Percentiles rank a stretch among this genome's conserved stretches.
Conservation (phyloP, 352 stramenopile genomes). For the Aphanomyces astaci region DNA sequence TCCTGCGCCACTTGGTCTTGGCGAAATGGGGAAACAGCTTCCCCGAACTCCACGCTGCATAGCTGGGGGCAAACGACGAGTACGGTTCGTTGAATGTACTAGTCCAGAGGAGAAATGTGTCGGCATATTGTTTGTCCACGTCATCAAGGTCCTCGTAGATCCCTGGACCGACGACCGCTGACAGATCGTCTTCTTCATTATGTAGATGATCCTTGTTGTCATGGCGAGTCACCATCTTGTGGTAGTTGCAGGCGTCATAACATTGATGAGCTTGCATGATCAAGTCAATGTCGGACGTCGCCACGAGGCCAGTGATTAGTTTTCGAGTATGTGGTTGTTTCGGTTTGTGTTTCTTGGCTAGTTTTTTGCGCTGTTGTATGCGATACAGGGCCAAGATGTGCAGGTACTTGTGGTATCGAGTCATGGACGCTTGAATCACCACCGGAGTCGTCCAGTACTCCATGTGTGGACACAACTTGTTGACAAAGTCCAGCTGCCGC, state of each 20-base stretch:
- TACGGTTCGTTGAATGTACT: slow-evolving; percentile 6
- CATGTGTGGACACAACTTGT: slow-evolving; percentile 11
- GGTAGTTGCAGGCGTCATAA: background rate
- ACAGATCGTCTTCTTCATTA: background rate
- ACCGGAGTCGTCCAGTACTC: slow-evolving; percentile 13
- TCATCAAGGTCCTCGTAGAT: no score
- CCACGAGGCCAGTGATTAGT: no score
- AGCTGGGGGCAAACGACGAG: slow-evolving; percentile 10
- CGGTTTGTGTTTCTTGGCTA: no score
- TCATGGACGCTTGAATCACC: slow-evolving; percentile 1
- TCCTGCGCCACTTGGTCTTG: slow-evolving; percentile 3
- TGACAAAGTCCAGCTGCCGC: slow-evolving; percentile 21
- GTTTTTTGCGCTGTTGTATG: background rate
- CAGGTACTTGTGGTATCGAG: slow-evolving; percentile 23
- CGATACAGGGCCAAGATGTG: background rate
- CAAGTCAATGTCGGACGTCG: slow-evolving; percentile 19
- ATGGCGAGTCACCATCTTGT: background rate
- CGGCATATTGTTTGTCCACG: background rate
- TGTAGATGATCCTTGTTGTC: slow-evolving; percentile 11
- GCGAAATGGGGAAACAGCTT: background rate
- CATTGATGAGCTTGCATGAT: slow-evolving; percentile 10
- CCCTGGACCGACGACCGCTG: no score
- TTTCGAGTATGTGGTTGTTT: no score
- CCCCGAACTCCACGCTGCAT: background rate
- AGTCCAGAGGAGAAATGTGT: slow-evolving; percentile 11